phyloP scores from a whole-genome alignment of 257 asterid species.

The Solanum chilense region DNA sequence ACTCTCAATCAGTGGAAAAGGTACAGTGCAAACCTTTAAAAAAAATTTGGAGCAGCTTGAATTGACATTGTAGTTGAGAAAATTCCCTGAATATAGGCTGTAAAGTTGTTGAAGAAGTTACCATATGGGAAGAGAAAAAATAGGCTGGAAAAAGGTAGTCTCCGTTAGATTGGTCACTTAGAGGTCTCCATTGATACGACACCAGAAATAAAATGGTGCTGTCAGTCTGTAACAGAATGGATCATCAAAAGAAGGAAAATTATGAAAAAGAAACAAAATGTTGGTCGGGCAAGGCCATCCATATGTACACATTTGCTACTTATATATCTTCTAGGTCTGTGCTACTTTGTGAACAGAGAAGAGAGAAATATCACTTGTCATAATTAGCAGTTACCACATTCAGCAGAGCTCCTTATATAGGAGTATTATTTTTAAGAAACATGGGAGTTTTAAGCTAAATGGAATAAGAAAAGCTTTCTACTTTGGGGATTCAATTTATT shows the following conservation, averaged over 20 bases:
- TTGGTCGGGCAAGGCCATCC: background rate
- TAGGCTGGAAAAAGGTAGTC: background rate
- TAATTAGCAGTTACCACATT: background rate
- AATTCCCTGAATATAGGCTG: background rate
- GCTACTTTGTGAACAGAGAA: background rate
- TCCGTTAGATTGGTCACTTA: background rate
- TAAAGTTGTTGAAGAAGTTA: background rate
- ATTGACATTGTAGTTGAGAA: background rate
- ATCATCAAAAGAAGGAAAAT: background rate
- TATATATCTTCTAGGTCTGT: background rate
- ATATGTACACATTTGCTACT: background rate
- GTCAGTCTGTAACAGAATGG: background rate
- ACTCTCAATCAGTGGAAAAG: background rate
- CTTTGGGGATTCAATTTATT: background rate
- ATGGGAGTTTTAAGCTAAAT: background rate
- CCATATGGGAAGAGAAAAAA: background rate
- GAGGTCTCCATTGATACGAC: background rate
- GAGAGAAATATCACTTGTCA: background rate
- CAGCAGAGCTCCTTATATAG: background rate
- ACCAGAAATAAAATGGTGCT: background rate
- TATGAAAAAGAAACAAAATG: background rate
- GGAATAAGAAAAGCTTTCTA: background rate
- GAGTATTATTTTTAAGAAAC: background rate
- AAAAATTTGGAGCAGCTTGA: background rate
- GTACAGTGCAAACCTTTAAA: background rate